Evolutionary conservation across 345 rosid genomes (phyloP).

Genomic region (Eucalyptus virginea): DNA sequence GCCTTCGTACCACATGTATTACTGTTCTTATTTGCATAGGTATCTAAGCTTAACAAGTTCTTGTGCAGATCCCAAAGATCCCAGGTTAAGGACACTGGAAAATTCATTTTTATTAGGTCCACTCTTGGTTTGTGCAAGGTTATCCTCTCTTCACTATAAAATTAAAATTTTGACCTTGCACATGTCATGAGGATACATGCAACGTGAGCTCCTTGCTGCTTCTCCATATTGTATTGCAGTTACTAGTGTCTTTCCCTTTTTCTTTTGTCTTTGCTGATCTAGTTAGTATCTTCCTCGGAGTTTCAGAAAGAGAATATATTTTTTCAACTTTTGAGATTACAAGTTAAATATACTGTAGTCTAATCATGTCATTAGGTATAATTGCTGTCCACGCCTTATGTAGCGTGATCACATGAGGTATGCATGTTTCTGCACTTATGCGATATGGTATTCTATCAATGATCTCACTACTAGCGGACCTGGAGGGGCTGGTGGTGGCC

Average conservation of each 20-base stretch:
- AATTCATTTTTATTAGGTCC: conserved; percentile 83
- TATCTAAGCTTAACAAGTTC: neutral
- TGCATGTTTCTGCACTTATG: neutral
- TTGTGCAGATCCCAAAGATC: conserved; percentile 66
- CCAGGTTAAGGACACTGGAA: conserved; percentile 52
- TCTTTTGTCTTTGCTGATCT: neutral
- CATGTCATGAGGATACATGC: neutral
- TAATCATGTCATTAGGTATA: neutral
- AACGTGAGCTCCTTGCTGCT: neutral
- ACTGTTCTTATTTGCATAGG: neutral
- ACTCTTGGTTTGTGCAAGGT: conserved; percentile 66
- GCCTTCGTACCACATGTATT: neutral
- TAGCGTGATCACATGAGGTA: neutral
- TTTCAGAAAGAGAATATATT: neutral
- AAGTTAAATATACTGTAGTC: neutral
- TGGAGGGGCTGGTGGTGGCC: neutral
- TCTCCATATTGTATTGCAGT: neutral
- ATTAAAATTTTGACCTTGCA: neutral
- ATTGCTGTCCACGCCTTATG: neutral
- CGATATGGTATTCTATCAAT: neutral
- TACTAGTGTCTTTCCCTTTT: neutral
- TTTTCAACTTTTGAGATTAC: neutral
- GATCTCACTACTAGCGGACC: neutral
- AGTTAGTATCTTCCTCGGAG: neutral
- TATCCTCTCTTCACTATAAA: conserved; percentile 1